Conservation (phyloP, 2,329 filamentous ascomycete species). For the Aspergillus awamori region DNA sequence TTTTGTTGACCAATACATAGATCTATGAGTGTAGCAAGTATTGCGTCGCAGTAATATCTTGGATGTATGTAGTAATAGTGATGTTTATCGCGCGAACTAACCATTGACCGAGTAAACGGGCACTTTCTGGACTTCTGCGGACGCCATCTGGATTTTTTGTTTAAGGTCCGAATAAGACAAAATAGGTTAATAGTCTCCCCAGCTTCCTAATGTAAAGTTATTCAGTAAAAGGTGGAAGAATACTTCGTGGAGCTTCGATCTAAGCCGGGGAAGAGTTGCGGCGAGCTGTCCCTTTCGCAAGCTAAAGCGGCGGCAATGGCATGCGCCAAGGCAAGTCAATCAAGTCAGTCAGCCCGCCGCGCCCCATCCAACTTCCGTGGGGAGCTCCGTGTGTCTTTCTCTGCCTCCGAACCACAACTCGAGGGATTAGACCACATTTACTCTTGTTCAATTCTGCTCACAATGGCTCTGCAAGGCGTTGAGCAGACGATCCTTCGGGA, state of each 20-base stretch:
- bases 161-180: background rate
- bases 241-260: background rate
- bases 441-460: slow-evolving; percentile 26
- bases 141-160: slow-evolving; percentile 26
- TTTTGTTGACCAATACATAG: background rate
- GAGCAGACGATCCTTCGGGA: slow-evolving; percentile 97
- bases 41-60: background rate
- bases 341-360: background rate
- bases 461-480: slow-evolving; percentile 76
- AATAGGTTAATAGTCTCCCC: background rate
- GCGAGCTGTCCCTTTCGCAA: slow-evolving; percentile 40
- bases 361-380: slow-evolving; percentile 18
- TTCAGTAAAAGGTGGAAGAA: background rate
- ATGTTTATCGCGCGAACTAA: slow-evolving; percentile 26
- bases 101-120: slow-evolving; percentile 51
- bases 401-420: slow-evolving; percentile 9
- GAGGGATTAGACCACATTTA: background rate
- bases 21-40: background rate
- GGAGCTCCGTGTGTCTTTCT: slow-evolving; percentile 16
- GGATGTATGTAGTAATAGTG: background rate
- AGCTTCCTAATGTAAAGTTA: background rate
- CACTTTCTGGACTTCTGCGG: slow-evolving; percentile 41
- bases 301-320: slow-evolving; percentile 26
- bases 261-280: slow-evolving; percentile 29
- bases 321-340: slow-evolving; percentile 12